These are phyloP conservation scores for Triticum turgidum DNA, from an alignment of 176 grass and related monocot species.

Conservation along the genomic window DNA sequence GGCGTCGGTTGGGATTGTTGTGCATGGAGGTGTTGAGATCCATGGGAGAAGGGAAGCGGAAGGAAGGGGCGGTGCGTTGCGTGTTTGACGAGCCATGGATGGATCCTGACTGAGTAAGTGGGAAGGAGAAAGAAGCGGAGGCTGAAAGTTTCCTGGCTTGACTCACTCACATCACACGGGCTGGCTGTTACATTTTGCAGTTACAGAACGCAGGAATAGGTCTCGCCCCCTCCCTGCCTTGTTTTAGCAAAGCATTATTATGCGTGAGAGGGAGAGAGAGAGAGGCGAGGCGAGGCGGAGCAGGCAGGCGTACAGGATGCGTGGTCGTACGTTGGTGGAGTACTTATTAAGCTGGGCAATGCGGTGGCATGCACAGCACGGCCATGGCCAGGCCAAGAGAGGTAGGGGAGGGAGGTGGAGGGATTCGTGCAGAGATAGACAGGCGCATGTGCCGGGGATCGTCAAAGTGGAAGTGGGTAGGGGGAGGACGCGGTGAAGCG, in stretches of 20 bases:
- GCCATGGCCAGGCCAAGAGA: not conserved
- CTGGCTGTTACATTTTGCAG: conserved; percentile 26
- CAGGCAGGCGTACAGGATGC: not conserved
- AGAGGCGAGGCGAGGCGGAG: not conserved
- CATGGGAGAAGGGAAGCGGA: not conserved
- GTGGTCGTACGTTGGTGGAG: not conserved
- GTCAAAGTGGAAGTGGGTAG: not conserved
- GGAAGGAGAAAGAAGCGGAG: conserved; percentile 9
- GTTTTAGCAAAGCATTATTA: conserved; percentile 42
- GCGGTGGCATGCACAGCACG: not conserved
- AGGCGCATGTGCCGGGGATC: conserved; percentile 20
- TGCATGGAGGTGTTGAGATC: not conserved
- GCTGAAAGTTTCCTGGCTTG: not conserved
- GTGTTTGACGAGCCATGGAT: not conserved
- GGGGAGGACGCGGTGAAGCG: not conserved
- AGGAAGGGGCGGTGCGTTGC: not conserved
- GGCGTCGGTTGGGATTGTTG: not conserved
- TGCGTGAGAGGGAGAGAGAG: not conserved
- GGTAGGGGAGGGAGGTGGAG: not conserved
- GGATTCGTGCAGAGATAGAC: not conserved
- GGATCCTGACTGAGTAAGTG: not conserved
- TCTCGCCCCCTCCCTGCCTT: not conserved
- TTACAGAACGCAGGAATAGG: conserved; percentile 20
- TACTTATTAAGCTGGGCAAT: not conserved
- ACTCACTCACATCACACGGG: conserved; percentile 13